phyloP scores from a whole-genome alignment of 2,329 filamentous ascomycete species.

The Beauveria sp. region DNA sequence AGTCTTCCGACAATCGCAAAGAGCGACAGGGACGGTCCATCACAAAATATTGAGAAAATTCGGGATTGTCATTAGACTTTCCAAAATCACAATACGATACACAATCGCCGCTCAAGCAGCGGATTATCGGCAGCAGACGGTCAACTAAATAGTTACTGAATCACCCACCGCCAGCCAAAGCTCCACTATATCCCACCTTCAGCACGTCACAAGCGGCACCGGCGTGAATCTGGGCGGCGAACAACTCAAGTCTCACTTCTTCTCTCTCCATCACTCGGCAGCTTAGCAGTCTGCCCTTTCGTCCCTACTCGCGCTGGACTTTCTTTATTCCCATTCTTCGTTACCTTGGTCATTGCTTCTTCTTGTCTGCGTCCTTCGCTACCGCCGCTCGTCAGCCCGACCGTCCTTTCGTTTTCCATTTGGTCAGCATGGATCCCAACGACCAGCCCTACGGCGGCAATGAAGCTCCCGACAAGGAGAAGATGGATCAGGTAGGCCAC shows the following conservation, averaged over 20 bases:
- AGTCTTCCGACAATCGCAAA: not conserved
- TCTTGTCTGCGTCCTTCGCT: not conserved
- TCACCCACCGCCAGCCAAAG: not conserved
- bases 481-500: slow-evolving; percentile 46
- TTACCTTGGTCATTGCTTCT: not conserved
- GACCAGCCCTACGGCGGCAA: slow-evolving; percentile 33
- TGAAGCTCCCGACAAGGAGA: slow-evolving; percentile 50
- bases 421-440: slow-evolving; percentile 36
- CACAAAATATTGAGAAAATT: too few species aligned
- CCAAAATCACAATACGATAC: not conserved
- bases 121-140: not conserved
- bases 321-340: not conserved
- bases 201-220: slow-evolving; percentile 7
- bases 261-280: not conserved
- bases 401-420: slow-evolving; percentile 1
- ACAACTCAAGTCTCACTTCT: not conserved
- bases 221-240: not conserved
- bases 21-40: not conserved
- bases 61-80: not conserved
- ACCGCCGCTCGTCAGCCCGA: not conserved
- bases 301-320: not conserved
- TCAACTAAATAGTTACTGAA: not conserved
- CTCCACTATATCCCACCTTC: slow-evolving; percentile 9
- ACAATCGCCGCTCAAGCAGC: not conserved
- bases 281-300: not conserved